phyloP scores from a whole-genome alignment of 176 grass and related monocot species.

The Ampelocalamus luodianensis region DNA sequence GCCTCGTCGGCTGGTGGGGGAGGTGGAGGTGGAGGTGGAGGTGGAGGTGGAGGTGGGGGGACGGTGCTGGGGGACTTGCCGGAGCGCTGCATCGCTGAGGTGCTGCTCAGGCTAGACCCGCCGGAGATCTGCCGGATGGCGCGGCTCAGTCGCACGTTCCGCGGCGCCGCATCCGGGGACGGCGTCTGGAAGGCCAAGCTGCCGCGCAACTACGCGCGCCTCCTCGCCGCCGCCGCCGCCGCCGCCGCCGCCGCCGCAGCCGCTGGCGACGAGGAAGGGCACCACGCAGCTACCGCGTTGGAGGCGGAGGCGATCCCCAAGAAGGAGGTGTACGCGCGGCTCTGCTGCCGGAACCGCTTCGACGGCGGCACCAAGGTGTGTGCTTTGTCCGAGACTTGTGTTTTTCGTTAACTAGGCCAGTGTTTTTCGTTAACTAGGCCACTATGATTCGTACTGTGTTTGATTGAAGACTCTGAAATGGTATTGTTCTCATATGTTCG shows the following conservation, averaged over 20 bases:
- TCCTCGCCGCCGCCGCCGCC: slow-evolving; percentile 54
- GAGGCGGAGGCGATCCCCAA: slow-evolving; percentile 54
- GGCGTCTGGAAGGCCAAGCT: slow-evolving; percentile 88
- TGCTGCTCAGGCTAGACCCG: slow-evolving; percentile 79
- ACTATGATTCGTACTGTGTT: slow-evolving; percentile 8
- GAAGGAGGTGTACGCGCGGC: slow-evolving; percentile 82
- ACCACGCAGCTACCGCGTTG: neutral
- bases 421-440: neutral
- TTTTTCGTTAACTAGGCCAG: neutral
- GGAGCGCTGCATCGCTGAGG: slow-evolving; percentile 90
- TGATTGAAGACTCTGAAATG: neutral
- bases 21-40: neutral
- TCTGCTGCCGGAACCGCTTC: slow-evolving; percentile 68
- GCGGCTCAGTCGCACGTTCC: slow-evolving; percentile 74
- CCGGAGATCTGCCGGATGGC: slow-evolving; percentile 83
- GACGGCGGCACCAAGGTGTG: slow-evolving; percentile 75
- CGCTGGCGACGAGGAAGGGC: slow-evolving; percentile 16
- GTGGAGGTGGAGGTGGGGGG: neutral
- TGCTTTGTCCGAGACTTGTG: neutral
- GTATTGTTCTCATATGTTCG: neutral
- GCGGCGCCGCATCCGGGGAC: slow-evolving; percentile 71
- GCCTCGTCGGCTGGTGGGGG: slow-evolving; percentile 52
- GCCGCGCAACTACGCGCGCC: slow-evolving; percentile 73
- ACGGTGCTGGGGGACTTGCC: slow-evolving; percentile 75
- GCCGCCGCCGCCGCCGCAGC: slow-evolving; percentile 38